A percentile compares a stretch with the other conserved stretches of the same genome.
phyloP scores from a whole-genome alignment of 169 alveolate genomes.

The Plasmodium fragile region DNA sequence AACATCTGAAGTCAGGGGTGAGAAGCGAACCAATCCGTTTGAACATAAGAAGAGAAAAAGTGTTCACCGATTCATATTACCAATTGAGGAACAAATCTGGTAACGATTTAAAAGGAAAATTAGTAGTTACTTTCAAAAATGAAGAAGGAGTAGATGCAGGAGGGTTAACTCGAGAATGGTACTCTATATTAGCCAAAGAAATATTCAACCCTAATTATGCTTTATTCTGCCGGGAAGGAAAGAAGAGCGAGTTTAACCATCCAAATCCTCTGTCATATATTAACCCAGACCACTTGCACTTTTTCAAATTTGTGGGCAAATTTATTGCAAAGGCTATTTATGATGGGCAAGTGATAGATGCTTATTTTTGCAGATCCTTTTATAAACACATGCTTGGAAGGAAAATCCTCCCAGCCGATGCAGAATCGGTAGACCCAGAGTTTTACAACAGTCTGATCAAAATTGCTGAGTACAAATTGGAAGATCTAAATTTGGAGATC shows the following conservation, averaged over 20 bases:
- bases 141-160: slow-evolving; percentile 99
- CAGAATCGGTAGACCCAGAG: slow-evolving; percentile 98
- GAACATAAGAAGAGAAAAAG: slow-evolving; percentile 94
- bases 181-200: slow-evolving; percentile 95
- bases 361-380: slow-evolving; percentile 98
- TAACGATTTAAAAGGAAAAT: slow-evolving; percentile 95
- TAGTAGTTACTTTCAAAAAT: slow-evolving; percentile 94
- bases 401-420: slow-evolving; percentile 95
- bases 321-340: slow-evolving; percentile 98
- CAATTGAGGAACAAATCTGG: slow-evolving; percentile 91
- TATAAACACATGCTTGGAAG: slow-evolving; percentile 98
- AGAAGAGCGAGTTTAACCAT: slow-evolving; percentile 94
- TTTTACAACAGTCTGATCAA: slow-evolving; percentile 95
- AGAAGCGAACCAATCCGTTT: slow-evolving; percentile 87
- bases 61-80: slow-evolving; percentile 96
- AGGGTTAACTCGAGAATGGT: slow-evolving; percentile 99
- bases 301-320: slow-evolving; percentile 98
- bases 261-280: slow-evolving; percentile 96
- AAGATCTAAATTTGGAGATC: slow-evolving; percentile 91
- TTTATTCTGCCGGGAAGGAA: slow-evolving; percentile 92
- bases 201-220: slow-evolving; percentile 99
- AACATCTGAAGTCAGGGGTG: slow-evolving; percentile 82
- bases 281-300: slow-evolving; percentile 96
- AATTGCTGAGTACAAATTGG: slow-evolving; percentile 94
- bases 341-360: slow-evolving; percentile 97